These are phyloP conservation scores for Tricholoma flavovirens DNA, from an alignment of 768 basidiomycete genomes.

Conservation along the genomic window DNA sequence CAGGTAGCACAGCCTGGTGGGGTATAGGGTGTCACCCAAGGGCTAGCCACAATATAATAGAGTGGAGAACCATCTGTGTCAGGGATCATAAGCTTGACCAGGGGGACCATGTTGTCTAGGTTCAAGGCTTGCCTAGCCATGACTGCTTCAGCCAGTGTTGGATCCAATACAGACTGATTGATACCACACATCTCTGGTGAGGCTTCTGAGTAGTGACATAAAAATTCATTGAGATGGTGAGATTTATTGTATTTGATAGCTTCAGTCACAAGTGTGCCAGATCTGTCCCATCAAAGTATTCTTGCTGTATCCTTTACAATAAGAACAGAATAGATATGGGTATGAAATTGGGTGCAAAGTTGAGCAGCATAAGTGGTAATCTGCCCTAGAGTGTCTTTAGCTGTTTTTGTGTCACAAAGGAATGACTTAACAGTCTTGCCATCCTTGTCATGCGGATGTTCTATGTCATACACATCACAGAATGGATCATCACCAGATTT, in stretches of 20 bases:
- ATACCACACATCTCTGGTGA: no score
- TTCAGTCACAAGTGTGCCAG: no score
- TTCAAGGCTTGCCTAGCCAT: no score
- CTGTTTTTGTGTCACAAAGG: neutral
- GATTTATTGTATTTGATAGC: no score
- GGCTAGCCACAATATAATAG: neutral
- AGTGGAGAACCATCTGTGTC: no score
- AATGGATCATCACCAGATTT: neutral
- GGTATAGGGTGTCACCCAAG: neutral
- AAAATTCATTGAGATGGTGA: no score
- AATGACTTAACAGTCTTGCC: neutral
- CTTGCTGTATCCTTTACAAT: constrained; percentile 2
- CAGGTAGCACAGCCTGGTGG: neutral
- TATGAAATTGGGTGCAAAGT: constrained; percentile 11
- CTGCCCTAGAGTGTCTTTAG: constrained; percentile 9
- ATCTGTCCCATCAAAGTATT: constrained; percentile 1
- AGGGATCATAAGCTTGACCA: no score
- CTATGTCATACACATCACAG: neutral
- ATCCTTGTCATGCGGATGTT: neutral
- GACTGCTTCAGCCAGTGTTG: no score
- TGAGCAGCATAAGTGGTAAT: constrained; percentile 16
- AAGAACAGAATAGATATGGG: constrained; percentile 13
- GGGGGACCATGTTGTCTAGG: no score
- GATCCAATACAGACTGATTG: no score
- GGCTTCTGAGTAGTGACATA: no score